phyloP scores from a whole-genome alignment of 352 stramenopile species.

The Pythium angustatum region DNA sequence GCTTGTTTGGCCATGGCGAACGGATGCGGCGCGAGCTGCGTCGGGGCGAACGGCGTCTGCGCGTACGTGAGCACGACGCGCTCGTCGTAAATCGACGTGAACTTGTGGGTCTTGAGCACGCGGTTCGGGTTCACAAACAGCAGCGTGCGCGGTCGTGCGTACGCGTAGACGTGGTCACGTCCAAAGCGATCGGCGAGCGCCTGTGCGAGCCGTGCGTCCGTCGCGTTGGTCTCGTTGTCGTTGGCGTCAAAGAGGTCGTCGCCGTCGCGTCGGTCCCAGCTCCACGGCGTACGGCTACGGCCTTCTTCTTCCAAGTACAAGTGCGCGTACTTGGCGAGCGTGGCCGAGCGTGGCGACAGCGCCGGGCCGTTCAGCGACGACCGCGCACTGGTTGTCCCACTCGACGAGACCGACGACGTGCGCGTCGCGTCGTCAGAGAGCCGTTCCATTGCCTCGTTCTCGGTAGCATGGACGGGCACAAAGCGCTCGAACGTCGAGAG shows the following conservation, averaged over 20 bases:
- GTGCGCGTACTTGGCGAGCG: constrained; percentile 77
- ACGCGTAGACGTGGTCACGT: constrained; percentile 59
- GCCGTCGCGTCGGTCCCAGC: constrained; percentile 38
- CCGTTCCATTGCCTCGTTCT: too few species aligned
- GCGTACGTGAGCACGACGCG: constrained; percentile 69
- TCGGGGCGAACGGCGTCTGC: constrained; percentile 42
- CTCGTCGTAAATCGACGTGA: constrained; percentile 85
- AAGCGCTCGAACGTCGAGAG: constrained; percentile 73
- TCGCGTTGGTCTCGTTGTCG: neutral
- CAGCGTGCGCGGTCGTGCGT: constrained; percentile 61
- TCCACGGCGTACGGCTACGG: constrained; percentile 57
- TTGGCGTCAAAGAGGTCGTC: constrained; percentile 42
- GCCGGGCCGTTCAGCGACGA: constrained; percentile 18
- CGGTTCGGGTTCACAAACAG: constrained; percentile 73
- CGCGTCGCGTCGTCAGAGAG: constrained; percentile 1
- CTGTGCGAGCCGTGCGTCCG: neutral
- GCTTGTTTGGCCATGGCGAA: constrained; percentile 76
- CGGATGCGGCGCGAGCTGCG: constrained; percentile 55
- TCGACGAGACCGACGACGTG: constrained; percentile 6
- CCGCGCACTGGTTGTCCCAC: constrained; percentile 18
- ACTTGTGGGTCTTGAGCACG: constrained; percentile 68
- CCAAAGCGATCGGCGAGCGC: constrained; percentile 37
- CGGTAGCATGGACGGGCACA: too few species aligned
- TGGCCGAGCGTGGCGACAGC: constrained; percentile 66
- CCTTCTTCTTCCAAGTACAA: constrained; percentile 71